Evolutionary conservation across 768 basidiomycete genomes (phyloP), one percentile per base, ranked within the genome.

Genomic region (Tubosaeta sp.): DNA sequence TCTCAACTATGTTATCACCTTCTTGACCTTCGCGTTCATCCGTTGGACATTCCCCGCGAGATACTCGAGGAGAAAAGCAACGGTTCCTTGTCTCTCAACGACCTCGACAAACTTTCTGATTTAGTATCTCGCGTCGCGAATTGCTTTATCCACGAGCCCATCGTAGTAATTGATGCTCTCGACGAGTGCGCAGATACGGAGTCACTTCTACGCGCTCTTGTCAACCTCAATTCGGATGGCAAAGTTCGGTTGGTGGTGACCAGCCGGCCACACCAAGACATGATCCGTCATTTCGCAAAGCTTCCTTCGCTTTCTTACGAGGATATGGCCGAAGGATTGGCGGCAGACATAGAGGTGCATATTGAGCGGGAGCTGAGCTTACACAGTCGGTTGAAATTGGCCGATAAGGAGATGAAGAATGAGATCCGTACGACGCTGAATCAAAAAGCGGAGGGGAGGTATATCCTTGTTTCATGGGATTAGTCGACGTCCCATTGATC

Each of bases 401-500:
- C 12, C 5, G 32, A 42, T 25, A 2, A 5, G 4, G 11, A 26
- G 1, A 14, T 52, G 17, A 41, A 26, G 32, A 9, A 13, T 1
- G 45, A 25, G 22, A 42, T 52, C 27, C 3, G 16, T 11, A 3
- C 5, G 3, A 41, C 32, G 33, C 25, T 52, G 34, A 38, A 3
- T 7, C 25, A 47, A 17, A 42, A 31, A 19, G 45, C 51, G 5
- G 45, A 52, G 14, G 51, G 51, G 3, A 46, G 43, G 51, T 52
- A n/a, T n/a, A n/a, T n/a, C n/a, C n/a, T n/a, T n/a, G n/a, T n/a
- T n/a, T n/a, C n/a, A n/a, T n/a, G n/a, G n/a, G n/a, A n/a, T n/a
- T n/a, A n/a, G n/a, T n/a, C n/a, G n/a, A n/a, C n/a, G n/a, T n/a
- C n/a, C n/a, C n/a, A n/a, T n/a, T n/a, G n/a, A n/a, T n/a, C 42